Conservation (phyloP, 495 filamentous ascomycete genomes). For the Penicillium chermesinum region DNA sequence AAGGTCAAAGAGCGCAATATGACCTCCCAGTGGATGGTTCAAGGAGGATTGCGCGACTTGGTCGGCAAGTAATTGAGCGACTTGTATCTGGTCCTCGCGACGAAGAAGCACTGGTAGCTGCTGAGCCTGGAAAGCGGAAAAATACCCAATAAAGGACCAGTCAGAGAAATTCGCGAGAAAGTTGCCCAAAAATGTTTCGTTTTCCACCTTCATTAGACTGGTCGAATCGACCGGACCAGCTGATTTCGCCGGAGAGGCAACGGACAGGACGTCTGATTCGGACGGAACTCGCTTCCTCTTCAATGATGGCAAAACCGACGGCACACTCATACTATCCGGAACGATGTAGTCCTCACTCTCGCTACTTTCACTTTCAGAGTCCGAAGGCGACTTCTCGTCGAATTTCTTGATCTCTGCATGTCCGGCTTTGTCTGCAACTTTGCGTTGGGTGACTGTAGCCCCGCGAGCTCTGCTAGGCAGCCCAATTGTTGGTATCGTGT, state of each 20-base stretch:
- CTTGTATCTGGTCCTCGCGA: slow-evolving; percentile 37
- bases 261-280: slow-evolving; percentile 28
- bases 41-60: slow-evolving; percentile 47
- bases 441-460: neutral
- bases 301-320: slow-evolving; percentile 19
- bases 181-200: slow-evolving; percentile 39
- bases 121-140: slow-evolving; percentile 32
- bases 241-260: slow-evolving; percentile 28
- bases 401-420: slow-evolving; percentile 6
- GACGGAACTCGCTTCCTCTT: slow-evolving; percentile 42
- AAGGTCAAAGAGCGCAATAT: slow-evolving; percentile 26
- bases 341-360: slow-evolving; percentile 29
- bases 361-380: slow-evolving; percentile 29
- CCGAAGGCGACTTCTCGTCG: slow-evolving; percentile 15
- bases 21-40: slow-evolving; percentile 31
- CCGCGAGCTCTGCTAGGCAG: slow-evolving; percentile 26
- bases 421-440: slow-evolving; percentile 3
- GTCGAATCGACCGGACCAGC: slow-evolving; percentile 17
- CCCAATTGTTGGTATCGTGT: slow-evolving; percentile 40
- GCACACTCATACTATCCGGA: slow-evolving; percentile 19
- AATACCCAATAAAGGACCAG: slow-evolving; percentile 41
- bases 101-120: slow-evolving; percentile 29
- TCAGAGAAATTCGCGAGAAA: slow-evolving; percentile 44
- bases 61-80: slow-evolving; percentile 46
- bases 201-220: slow-evolving; percentile 20